Base-by-base conservation (phyloP, 2,329 filamentous ascomycete genomes). In the Orbilia oligospora region DNA sequence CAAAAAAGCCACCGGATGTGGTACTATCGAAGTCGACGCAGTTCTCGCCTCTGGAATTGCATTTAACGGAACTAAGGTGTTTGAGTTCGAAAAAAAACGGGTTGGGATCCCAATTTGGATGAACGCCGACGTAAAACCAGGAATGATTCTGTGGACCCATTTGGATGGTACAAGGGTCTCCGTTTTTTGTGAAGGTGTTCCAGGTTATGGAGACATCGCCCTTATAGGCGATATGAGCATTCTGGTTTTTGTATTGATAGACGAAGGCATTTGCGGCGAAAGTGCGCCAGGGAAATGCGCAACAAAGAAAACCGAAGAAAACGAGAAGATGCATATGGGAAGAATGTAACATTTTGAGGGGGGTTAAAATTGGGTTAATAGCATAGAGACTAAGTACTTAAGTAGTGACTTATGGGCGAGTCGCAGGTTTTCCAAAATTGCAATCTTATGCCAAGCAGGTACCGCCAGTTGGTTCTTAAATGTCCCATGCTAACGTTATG, bases 101-200 rank as follows among this genome's bases (percentile, higher is more conserved):
- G 48, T 67, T 67, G 3, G 64, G 64, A 30, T 67, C 64, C 64
- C 64, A 67, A 33, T 55, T 49, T 12, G 64, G 48, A 20, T 67
- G 64, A 5, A 67, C 20, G 30, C 64, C 64, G 64, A 67, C 20
- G 46, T 55, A 67, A 22, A 67, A 67, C 48, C 30, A 67, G 3
- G 64, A 55, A 18, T 67, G 64, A 48, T 67, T 67, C 16, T 67
- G 64, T 5, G 64, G 64, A 5, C 64, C 64, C 16, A 67, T 5
- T 44, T 53, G 33, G 48, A 67, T 18, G 16, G 33, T 67, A n/a
- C 64, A 67, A 10, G 64, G 64, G 24, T 67, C 20, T n/a, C 48
- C 64, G 0, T 24, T 56, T 27, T 20, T 24, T 5, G 46, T 55
- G 9, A 55, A 55, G 2, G 48, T 41, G 33, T 55, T 56, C 64